Percentiles rank a stretch among this genome's conserved stretches.
Conservation (phyloP, 257 asterid species). For the Capsicum rhomboideum region DNA sequence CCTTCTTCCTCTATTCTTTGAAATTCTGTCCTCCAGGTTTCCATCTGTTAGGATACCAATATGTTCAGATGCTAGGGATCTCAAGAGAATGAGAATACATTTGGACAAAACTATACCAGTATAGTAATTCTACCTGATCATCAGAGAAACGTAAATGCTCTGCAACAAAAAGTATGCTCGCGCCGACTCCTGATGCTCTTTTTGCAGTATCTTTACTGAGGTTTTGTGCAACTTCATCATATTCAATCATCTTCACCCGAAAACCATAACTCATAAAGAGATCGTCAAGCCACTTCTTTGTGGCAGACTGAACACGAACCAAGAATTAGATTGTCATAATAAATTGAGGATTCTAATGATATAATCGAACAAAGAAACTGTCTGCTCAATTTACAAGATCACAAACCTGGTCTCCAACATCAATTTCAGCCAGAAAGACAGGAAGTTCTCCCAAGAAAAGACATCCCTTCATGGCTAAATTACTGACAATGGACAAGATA, state of each 20-base stretch:
- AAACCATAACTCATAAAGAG: conserved; percentile 63
- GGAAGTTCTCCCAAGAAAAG: conserved; percentile 69
- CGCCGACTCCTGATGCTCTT: conserved; percentile 6
- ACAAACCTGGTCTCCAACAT: conserved; percentile 36
- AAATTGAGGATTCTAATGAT: neutral
- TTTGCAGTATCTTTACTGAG: conserved; percentile 20
- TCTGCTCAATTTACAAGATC: neutral
- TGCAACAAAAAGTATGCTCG: conserved; percentile 40
- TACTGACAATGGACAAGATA: conserved; percentile 34
- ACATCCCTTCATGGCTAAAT: conserved; percentile 62
- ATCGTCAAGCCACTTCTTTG: conserved; percentile 45
- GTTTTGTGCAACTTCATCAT: conserved; percentile 32
- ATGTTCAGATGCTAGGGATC: neutral
- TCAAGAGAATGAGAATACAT: neutral
- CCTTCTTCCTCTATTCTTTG: conserved; percentile 73
- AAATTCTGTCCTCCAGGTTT: conserved; percentile 64
- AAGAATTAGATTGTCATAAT: neutral
- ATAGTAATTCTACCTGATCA: conserved; percentile 50
- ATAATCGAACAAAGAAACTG: neutral
- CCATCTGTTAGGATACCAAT: conserved; percentile 40
- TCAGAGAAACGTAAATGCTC: conserved; percentile 76
- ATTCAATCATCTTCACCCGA: conserved; percentile 30
- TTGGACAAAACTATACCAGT: neutral
- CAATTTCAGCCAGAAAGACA: conserved; percentile 42
- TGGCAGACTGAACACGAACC: conserved; percentile 25